These are phyloP conservation scores for Penicillium ochrochloron DNA, from an alignment of 495 filamentous ascomycete species.

Conservation along the genomic window DNA sequence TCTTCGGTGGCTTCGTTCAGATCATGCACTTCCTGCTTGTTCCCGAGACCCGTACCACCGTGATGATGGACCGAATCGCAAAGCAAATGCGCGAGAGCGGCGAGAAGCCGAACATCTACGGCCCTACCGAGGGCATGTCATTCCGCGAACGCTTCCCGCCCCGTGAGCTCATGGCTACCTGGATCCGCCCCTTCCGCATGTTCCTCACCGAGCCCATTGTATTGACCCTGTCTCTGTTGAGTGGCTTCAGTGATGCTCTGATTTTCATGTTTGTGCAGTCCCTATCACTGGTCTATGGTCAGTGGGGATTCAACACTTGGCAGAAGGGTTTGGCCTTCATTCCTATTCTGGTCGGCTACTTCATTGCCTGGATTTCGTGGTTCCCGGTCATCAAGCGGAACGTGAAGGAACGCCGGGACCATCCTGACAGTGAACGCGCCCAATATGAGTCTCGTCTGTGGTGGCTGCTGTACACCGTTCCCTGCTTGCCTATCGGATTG, in stretches of 20 bases:
- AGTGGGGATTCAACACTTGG: constrained; percentile 60
- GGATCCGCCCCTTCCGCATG: constrained; percentile 65
- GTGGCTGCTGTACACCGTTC: constrained; percentile 62
- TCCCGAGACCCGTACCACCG: constrained; percentile 61
- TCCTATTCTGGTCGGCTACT: constrained; percentile 63
- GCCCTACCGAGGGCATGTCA: constrained; percentile 64
- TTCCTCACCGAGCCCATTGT: constrained; percentile 66
- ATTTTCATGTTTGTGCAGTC: constrained; percentile 73
- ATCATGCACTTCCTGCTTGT: constrained; percentile 56
- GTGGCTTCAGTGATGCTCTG: constrained; percentile 64
- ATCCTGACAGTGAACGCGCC: constrained; percentile 56
- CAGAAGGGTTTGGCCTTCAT: constrained; percentile 60
- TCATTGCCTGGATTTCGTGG: constrained; percentile 60
- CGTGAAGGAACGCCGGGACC: constrained; percentile 46
- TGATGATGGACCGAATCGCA: constrained; percentile 64
- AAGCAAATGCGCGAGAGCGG: constrained; percentile 57
- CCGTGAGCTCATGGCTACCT: constrained; percentile 58
- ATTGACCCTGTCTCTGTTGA: constrained; percentile 59
- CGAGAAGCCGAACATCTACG: constrained; percentile 61
- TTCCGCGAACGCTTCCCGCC: constrained; percentile 62
- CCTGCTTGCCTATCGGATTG: constrained; percentile 62
- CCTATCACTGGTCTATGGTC: constrained; percentile 60
- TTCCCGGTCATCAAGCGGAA: constrained; percentile 60
- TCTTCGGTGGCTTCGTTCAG: constrained; percentile 62
- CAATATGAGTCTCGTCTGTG: constrained; percentile 67